A percentile compares a stretch with the other conserved stretches of the same genome.
phyloP scores from a whole-genome alignment of 1,139 yeast genomes.

The Yamadazyma songkhlaensis region DNA sequence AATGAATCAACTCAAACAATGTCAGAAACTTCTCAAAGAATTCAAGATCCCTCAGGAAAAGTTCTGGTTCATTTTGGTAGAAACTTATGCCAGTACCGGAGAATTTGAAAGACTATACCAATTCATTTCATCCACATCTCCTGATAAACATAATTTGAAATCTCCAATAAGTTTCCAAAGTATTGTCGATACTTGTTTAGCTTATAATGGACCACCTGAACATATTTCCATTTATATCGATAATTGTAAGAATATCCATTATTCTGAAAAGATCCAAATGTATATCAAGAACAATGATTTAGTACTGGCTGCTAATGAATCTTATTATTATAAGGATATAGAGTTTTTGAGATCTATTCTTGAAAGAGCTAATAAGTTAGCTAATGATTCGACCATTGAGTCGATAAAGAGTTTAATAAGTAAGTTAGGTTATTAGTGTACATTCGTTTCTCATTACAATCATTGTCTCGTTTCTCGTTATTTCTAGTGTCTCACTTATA shows the following conservation, averaged over 20 bases:
- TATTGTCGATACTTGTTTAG: conserved; percentile 53
- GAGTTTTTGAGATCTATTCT: conserved; percentile 36
- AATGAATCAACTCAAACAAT: conserved; percentile 59
- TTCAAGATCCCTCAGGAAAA: conserved; percentile 65
- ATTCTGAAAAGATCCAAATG: conserved; percentile 46
- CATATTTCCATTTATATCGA: conserved; percentile 36
- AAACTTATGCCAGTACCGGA: conserved; percentile 46
- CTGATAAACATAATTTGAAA: conserved; percentile 31
- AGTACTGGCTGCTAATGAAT: conserved; percentile 59
- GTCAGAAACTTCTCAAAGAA: conserved; percentile 54
- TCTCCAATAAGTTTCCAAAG: conserved; percentile 76
- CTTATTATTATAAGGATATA: conserved; percentile 52
- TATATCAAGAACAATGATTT: conserved; percentile 53
- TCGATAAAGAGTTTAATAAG: conserved; percentile 25
- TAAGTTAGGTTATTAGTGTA: conserved; percentile 26
- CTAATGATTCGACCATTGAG: conserved; percentile 21
- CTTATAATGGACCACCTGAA: conserved; percentile 45
- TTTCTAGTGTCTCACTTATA: no score
- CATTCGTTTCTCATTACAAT: no score
- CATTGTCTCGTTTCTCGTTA: no score
- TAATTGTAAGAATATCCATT: conserved; percentile 29
- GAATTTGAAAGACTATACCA: conserved; percentile 64
- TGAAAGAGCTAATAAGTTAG: conserved; percentile 18
- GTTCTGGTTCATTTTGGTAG: conserved; percentile 60
- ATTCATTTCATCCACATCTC: conserved; percentile 31